Conservation (phyloP, 192 early-diverging fungal species). For the Ambispora gerdemannii region DNA sequence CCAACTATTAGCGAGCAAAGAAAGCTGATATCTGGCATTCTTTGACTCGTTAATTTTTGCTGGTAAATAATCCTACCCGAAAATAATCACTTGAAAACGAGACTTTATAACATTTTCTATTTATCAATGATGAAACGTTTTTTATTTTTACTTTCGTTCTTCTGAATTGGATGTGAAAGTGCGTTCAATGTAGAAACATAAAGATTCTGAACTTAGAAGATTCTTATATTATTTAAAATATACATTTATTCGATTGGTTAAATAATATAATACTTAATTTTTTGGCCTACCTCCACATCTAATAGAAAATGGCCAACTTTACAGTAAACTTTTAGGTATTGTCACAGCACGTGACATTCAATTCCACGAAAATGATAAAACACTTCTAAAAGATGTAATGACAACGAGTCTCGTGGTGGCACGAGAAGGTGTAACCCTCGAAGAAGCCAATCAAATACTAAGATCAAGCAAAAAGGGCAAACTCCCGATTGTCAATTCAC, state of each 20-base stretch:
- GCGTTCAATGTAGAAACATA: no score
- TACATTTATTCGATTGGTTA: neutral
- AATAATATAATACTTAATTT: conserved; percentile 1
- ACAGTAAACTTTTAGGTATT: conserved; percentile 90
- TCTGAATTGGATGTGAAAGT: conserved; percentile 36
- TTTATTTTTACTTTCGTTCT: conserved; percentile 45
- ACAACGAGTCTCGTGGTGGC: conserved; percentile 85
- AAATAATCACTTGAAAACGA: neutral
- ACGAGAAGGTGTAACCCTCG: conserved; percentile 81
- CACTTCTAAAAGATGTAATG: conserved; percentile 78
- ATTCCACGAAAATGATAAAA: conserved; percentile 71
- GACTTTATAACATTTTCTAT: neutral
- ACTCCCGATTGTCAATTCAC: conserved; percentile 86
- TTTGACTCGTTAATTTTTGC: neutral
- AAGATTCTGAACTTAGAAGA: no score
- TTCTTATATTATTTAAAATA: no score
- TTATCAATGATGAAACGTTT: neutral
- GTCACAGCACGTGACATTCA: conserved; percentile 97
- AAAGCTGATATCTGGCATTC: conserved; percentile 2
- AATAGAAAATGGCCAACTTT: conserved; percentile 82
- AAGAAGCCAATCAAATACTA: conserved; percentile 87
- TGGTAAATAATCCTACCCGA: conserved; percentile 5
- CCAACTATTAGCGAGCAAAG: neutral
- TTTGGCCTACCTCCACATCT: neutral
- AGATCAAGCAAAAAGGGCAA: conserved; percentile 92